Base-by-base conservation (phyloP, 352 stramenopile genomes). In the Phytophthora syringae region DNA sequence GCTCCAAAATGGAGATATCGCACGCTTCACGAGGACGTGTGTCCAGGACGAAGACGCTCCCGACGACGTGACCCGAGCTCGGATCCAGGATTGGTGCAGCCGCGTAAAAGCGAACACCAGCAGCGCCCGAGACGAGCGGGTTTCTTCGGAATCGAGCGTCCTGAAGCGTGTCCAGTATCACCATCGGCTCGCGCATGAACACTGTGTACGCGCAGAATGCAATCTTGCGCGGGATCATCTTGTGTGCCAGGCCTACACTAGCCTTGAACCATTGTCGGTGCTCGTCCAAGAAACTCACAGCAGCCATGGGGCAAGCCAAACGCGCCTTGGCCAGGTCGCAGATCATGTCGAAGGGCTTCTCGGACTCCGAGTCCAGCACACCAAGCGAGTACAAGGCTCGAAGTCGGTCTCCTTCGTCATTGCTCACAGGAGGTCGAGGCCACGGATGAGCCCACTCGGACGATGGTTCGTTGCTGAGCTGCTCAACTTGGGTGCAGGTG, bases 61-160 rank as follows among this genome's bases (percentile, higher is more conserved):
- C 87, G 6, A 95, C 49, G 42, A 75, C 79, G 52, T 88, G 72
- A 2, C 84, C 85, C 5, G 76, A 83, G 40, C 73, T 72, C 1
- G 65, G 79, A 48, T 90, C 77, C 12, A 93, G 48, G 51, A 95
- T 90, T 5, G 87, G 87, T 13, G 84, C 87, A 16, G 80, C 72
- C 5, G 96, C 96, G 74, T 99, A 98, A 65, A 99, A 98, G n/a
- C 95, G 88, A 32, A 99, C 89, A 45, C 89, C 77, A 5, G 93
- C 89, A 25, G 81, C 79, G 18, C 94, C 93, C 1, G 82, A 92
- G 1, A 98, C 93, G 2, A 98, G 80, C 39, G 88, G 82, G 73
- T 97, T 98, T 42, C 80, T 69, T 21, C 80, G 67, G 59, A 98
- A 98, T 24, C 94, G 83, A 54, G 71, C 61, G 74, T 99, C 95